Conservation (phyloP, 2,329 filamentous ascomycete genomes). For the Basipetospora chlamydospora region DNA sequence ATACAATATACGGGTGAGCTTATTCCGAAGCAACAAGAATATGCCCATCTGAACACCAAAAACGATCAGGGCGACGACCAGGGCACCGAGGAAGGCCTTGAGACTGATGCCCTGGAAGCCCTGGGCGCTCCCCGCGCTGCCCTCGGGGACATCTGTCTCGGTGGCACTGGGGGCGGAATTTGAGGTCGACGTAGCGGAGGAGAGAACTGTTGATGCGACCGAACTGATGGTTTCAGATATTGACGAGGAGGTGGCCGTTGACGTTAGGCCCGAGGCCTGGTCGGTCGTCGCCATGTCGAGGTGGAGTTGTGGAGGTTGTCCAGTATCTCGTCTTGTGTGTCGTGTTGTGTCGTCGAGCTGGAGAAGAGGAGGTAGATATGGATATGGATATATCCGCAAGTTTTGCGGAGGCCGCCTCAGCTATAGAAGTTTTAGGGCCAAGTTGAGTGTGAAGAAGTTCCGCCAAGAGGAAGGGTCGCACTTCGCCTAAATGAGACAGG, state of each 20-base stretch:
- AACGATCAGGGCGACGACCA: slow-evolving; percentile 45
- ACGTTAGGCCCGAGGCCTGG: slow-evolving; percentile 12
- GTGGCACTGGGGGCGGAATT: neutral
- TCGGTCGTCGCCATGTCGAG: neutral
- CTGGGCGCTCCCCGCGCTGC: slow-evolving; percentile 10
- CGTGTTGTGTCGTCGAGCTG: neutral
- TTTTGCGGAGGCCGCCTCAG: no score
- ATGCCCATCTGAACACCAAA: slow-evolving; percentile 50
- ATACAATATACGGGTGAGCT: slow-evolving; percentile 70
- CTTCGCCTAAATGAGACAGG: no score
- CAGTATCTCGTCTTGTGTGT: no score
- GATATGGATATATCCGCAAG: no score
- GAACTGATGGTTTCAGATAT: slow-evolving; percentile 5
- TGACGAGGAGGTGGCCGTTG: slow-evolving; percentile 7
- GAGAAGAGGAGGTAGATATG: neutral
- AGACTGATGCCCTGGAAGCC: slow-evolving; percentile 27
- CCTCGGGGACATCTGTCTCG: neutral
- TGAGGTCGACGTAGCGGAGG: slow-evolving; percentile 6
- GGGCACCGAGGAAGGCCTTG: slow-evolving; percentile 48
- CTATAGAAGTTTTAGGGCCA: no score
- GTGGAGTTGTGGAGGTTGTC: no score
- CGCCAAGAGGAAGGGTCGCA: no score
- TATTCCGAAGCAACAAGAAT: slow-evolving; percentile 67
- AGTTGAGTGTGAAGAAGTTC: no score
- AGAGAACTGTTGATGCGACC: slow-evolving; percentile 4